These are phyloP conservation scores for Lunasporangiospora selenospora DNA, from an alignment of 192 early-diverging fungal species.

Conservation along the genomic window DNA sequence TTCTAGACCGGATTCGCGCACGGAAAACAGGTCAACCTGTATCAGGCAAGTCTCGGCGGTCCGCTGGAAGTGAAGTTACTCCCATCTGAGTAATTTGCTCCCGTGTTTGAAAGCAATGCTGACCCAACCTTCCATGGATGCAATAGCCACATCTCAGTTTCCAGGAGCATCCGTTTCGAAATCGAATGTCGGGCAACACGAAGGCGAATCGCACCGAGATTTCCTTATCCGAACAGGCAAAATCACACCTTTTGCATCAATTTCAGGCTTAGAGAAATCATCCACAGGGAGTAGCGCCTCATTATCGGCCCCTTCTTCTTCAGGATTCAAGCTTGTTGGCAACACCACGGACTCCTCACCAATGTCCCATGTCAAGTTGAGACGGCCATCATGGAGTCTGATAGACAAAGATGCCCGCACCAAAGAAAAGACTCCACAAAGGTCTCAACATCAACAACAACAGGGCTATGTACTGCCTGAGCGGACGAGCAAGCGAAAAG, in stretches of 20 bases:
- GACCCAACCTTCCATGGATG: too few species aligned
- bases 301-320: neutral
- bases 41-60: conserved; percentile 23
- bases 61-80: conserved; percentile 4
- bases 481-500: conserved; percentile 37
- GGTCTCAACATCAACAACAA: conserved; percentile 25
- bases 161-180: neutral
- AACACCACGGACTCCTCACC: conserved; percentile 6
- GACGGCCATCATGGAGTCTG: conserved; percentile 27
- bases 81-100: neutral
- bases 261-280: conserved; percentile 46
- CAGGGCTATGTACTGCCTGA: conserved; percentile 20
- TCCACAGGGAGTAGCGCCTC: neutral
- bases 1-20: conserved; percentile 47
- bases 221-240: conserved; percentile 72
- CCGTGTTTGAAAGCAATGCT: too few species aligned
- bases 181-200: conserved; percentile 12
- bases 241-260: conserved; percentile 68
- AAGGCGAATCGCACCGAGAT: conserved; percentile 64
- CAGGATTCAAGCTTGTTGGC: neutral
- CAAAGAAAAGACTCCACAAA: conserved; percentile 4
- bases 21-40: conserved; percentile 18
- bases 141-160: neutral
- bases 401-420: conserved; percentile 5
- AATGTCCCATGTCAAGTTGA: conserved; percentile 22